A percentile compares a stretch with the other conserved stretches of the same genome.
phyloP scores from a whole-genome alignment of 2,329 filamentous ascomycete genomes.

The Dothiorella sarmentorum region DNA sequence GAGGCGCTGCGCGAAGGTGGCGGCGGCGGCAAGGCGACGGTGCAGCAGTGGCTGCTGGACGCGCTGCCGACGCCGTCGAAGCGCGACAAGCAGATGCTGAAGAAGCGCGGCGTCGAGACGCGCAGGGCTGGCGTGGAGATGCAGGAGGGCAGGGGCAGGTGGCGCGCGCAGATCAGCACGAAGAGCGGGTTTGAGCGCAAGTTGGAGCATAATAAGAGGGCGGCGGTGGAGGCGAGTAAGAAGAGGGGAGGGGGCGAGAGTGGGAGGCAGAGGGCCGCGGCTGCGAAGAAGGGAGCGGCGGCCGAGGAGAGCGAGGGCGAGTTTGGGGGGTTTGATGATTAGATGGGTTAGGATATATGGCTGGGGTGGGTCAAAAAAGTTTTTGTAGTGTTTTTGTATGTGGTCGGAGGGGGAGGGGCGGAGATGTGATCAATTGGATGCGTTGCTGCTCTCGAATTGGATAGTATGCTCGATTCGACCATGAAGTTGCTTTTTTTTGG shows the following conservation, averaged over 20 bases:
- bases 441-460: too few relatives aligned
- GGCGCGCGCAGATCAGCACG: conserved; percentile 66
- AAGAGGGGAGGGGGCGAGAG: conserved; percentile 26
- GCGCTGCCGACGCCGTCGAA: conserved; percentile 81
- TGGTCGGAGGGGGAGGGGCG: too few relatives aligned
- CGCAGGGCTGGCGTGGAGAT: conserved; percentile 49
- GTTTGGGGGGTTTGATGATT: conserved; percentile 42
- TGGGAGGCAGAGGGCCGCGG: conserved; percentile 14
- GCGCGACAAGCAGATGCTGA: conserved; percentile 77
- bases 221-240: conserved; percentile 41
- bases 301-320: conserved; percentile 30
- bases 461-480: too few relatives aligned
- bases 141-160: conserved; percentile 24
- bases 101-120: conserved; percentile 75
- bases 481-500: too few relatives aligned
- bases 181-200: conserved; percentile 73
- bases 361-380: too few relatives aligned
- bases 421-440: too few relatives aligned
- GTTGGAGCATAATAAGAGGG: conserved; percentile 63
- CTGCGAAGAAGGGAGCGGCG: conserved; percentile 23
- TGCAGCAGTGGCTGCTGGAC: conserved; percentile 73
- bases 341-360: too few relatives aligned
- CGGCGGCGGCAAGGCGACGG: conserved; percentile 46
- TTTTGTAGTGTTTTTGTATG: too few relatives aligned
- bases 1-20: conserved; percentile 60